A percentile compares a stretch with the other conserved stretches of the same genome.
Evolutionary conservation across 805 yeast genomes (phyloP).

Genomic region (Candida adriatica): DNA sequence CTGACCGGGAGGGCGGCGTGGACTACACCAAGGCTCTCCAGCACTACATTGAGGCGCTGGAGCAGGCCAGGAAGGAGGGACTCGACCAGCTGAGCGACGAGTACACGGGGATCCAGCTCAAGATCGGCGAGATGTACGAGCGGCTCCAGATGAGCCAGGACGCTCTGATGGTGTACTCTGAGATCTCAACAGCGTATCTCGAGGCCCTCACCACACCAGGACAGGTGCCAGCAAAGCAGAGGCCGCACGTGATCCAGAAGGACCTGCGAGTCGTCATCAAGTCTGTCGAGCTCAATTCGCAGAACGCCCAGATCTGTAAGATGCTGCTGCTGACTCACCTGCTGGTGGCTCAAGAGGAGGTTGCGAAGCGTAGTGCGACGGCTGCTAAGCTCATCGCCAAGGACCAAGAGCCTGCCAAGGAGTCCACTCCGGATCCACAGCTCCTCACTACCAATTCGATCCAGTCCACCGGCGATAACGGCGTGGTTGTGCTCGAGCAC

Average conservation of each 20-base stretch:
- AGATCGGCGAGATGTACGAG: constrained; percentile 83
- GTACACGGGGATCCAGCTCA: constrained; percentile 86
- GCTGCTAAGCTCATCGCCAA: constrained; percentile 26
- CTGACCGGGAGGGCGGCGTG: constrained; percentile 45
- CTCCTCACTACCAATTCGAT: constrained; percentile 2
- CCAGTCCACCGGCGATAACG: constrained; percentile 3
- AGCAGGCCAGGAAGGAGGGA: constrained; percentile 47
- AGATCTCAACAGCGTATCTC: constrained; percentile 53
- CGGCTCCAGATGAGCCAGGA: constrained; percentile 52
- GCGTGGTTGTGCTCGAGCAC: constrained; percentile 19
- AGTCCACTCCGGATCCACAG: constrained; percentile 2
- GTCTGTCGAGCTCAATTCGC: constrained; percentile 49
- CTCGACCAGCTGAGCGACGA: constrained; percentile 63
- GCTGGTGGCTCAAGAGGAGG: constrained; percentile 59
- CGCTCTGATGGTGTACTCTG: constrained; percentile 63
- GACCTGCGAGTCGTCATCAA: constrained; percentile 66
- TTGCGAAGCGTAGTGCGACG: constrained; percentile 35
- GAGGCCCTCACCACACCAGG: constrained; percentile 41
- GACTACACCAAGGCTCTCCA: constrained; percentile 65
- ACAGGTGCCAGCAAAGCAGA: constrained; percentile 24
- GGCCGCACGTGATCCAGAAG: constrained; percentile 60
- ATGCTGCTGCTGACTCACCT: constrained; percentile 58
- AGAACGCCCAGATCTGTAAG: constrained; percentile 42
- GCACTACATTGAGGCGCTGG: constrained; percentile 68
- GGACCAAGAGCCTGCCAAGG: constrained; percentile 11